Base-by-base conservation (phyloP, 768 basidiomycete species). In the Suillus spraguei region DNA sequence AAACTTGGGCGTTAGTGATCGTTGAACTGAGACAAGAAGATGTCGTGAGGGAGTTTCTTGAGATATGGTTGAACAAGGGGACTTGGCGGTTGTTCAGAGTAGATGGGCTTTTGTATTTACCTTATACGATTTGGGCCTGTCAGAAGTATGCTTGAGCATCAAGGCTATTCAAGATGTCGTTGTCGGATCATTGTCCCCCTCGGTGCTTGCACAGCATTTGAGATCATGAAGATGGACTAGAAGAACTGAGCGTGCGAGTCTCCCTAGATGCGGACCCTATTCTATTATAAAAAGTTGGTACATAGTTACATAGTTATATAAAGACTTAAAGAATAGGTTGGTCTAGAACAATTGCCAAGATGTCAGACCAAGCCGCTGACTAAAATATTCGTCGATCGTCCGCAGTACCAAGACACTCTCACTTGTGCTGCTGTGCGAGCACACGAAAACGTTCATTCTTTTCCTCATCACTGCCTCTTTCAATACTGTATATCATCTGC, bases 11-110 rank as follows among this genome's bases (percentile, higher is more conserved):
- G 1, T 64, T 94, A 14, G 82, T 94, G 0, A 79, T 90, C 0
- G 85, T 86, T 8, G 92, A 94, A 70, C 78, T 94, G 5, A 82
- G 92, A 32, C 86, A 88, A 32, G 89, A 90, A 67, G 91, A 93
- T 62, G 91, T 92, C 2, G 74, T 91, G 53, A 76, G 88, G 9
- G 87, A 90, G 62, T 93, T 93, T 69, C 71, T 94, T 65, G 79
- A 83, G 42, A 64, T 78, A 9, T 94, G 90, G 92, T 70, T 90
- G 35, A 77, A 77, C 5, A 70, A 68, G 10, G 92, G 89, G 85
- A 80, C 81, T 66, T 87, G 88, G 86, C 79, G 82, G 59, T 71
- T 88, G 4, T 70, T 71, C 24, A 73, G 72, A 14, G 28, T 68
- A 6, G 80, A 79, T 32, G 71, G 75, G 16, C 62, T 82, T 55